Base-by-base conservation (phyloP, 2,329 filamentous ascomycete species). In the Aphanocladium album region DNA sequence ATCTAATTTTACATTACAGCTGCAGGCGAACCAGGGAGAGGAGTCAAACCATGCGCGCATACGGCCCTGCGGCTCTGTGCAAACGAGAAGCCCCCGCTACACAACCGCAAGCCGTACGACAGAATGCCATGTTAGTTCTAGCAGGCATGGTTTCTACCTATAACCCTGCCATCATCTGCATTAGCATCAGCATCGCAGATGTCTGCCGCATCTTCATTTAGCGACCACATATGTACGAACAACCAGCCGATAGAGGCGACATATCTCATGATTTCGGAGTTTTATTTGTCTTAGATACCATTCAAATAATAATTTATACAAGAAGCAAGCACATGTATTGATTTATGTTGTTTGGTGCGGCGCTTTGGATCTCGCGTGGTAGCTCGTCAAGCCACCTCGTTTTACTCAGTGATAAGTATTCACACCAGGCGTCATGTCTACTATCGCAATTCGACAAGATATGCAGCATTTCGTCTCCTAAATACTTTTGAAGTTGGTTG, bases 281-380 rank as follows among this genome's bases (percentile, higher is more conserved):
- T 45, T 61, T 63, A n/a, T 41, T 57, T 53, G 55, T 56, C 47
- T 21, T 60, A 51, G 43, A 58, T 62, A 53, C 56, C 60, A 50
- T n/a, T 41, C 43, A 30, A 39, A 45, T 30, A 37, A 45, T 39
- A 56, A n/a, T 30, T 41, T 49, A 43, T 25, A 21, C 23, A 46
- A 50, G 46, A 37, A 58, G 39, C 39, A 46, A 47, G 16, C 30
- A 39, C 41, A 49, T 41, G 47, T 16, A 33, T 45, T 30, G 23
- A 51, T 58, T 33, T 43, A 33, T n/a, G 16, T 9, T 23, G 21
- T 17, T 46, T 41, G 21, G n/a, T 12, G 9, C 27, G 5, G 7
- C n/a, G 16, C 17, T 5, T 49, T 11, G 19, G 21, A 12, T 12
- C 33, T 30, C 25, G 7, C 16, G 45, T 25, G 2, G 11, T 27